Evolutionary conservation across 306 rosid genomes (phyloP).

Genomic region (Rubus parviflorus): DNA sequence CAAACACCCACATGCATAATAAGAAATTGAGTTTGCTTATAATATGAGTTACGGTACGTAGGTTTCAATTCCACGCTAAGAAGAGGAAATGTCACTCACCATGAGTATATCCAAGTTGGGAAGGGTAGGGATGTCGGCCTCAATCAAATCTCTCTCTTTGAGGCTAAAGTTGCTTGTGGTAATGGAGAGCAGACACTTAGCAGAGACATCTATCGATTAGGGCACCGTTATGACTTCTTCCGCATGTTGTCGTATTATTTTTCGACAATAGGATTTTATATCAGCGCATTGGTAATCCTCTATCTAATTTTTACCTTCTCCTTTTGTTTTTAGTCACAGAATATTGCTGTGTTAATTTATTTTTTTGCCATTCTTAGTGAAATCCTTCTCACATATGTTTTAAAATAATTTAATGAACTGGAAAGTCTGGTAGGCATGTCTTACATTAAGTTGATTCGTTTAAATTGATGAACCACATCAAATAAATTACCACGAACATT

Average conservation of each 20-base stretch:
- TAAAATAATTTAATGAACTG: neutral
- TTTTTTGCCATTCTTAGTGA: neutral
- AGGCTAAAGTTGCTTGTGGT: slow-evolving; percentile 97
- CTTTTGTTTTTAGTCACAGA: neutral
- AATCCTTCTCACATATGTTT: neutral
- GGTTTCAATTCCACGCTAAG: slow-evolving; percentile 91
- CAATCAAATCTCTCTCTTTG: slow-evolving; percentile 93
- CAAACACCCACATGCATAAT: neutral
- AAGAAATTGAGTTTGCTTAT: slow-evolving; percentile 26
- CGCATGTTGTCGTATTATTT: slow-evolving; percentile 92
- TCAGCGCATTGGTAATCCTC: slow-evolving; percentile 78
- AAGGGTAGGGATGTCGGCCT: slow-evolving; percentile 99
- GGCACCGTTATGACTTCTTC: slow-evolving; percentile 97
- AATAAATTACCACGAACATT: neutral
- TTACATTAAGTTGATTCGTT: slow-evolving; percentile 5
- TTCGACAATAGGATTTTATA: slow-evolving; percentile 83
- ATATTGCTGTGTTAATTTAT: neutral
- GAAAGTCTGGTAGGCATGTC: neutral
- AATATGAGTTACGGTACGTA: slow-evolving; percentile 27
- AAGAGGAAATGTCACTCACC: slow-evolving; percentile 94
- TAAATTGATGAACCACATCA: neutral
- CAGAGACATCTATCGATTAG: slow-evolving; percentile 90
- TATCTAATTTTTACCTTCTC: neutral
- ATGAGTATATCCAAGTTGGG: slow-evolving; percentile 96
- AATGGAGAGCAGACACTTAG: slow-evolving; percentile 93